Evolutionary conservation across 352 stramenopile genomes (phyloP).

Genomic region (Phytophthora aleatoria): DNA sequence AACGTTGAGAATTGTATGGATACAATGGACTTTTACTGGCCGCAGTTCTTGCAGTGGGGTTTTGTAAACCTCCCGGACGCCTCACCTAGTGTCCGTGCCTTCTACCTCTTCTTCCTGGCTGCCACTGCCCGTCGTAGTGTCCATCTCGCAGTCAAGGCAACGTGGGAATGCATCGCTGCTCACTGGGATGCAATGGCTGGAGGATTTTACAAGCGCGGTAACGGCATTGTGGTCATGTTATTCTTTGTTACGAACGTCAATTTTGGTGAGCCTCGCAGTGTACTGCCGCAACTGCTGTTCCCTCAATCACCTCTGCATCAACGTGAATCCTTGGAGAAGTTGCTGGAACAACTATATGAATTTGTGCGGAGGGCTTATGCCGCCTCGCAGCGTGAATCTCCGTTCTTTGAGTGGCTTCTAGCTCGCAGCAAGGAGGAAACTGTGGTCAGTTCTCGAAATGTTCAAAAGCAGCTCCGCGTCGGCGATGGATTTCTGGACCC

Average conservation of each 20-base stretch:
- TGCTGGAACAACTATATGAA: slow-evolving; percentile 51
- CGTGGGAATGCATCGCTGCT: slow-evolving; percentile 70
- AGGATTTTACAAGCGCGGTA: slow-evolving; percentile 45
- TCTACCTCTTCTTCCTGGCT: slow-evolving; percentile 69
- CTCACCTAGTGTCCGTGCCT: slow-evolving; percentile 58
- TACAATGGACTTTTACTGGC: slow-evolving; percentile 75
- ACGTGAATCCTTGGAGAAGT: slow-evolving; percentile 41
- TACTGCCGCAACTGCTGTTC: slow-evolving; percentile 56
- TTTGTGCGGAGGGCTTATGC: slow-evolving; percentile 40
- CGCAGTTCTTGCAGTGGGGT: slow-evolving; percentile 71
- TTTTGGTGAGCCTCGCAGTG: slow-evolving; percentile 48
- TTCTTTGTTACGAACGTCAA: slow-evolving; percentile 72
- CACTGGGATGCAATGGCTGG: slow-evolving; percentile 62
- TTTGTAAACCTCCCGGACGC: slow-evolving; percentile 51
- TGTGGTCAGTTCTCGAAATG: slow-evolving; percentile 39
- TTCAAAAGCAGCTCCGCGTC: slow-evolving; percentile 33
- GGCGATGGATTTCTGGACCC: slow-evolving; percentile 56
- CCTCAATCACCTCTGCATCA: slow-evolving; percentile 46
- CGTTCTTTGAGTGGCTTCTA: slow-evolving; percentile 63
- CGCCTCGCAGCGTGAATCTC: slow-evolving; percentile 42
- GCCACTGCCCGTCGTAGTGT: slow-evolving; percentile 56
- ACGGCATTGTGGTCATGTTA: slow-evolving; percentile 60
- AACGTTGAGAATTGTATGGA: slow-evolving; percentile 59
- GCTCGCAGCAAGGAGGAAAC: slow-evolving; percentile 60
- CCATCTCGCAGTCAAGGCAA: slow-evolving; percentile 59